These are phyloP conservation scores for Carallia brachiata DNA, from an alignment of 345 rosid species.

Conservation along the genomic window DNA sequence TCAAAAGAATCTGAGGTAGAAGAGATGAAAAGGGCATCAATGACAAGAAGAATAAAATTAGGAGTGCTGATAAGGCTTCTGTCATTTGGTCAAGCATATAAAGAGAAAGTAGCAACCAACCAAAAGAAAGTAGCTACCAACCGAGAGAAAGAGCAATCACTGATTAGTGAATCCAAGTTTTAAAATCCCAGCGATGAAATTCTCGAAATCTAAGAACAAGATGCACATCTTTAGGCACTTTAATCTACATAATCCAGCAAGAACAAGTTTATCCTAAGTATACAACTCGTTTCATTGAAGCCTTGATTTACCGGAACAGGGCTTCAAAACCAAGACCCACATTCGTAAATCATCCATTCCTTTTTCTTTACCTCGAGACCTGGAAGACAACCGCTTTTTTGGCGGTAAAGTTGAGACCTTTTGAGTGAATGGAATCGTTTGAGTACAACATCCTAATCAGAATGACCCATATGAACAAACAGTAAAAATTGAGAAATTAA, in stretches of 20 bases:
- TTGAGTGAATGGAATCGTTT: neutral
- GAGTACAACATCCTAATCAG: neutral
- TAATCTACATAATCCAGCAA: too few species aligned
- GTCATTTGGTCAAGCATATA: neutral
- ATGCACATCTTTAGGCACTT: too few species aligned
- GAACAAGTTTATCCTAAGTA: too few species aligned
- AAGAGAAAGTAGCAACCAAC: neutral
- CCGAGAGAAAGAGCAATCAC: too few species aligned
- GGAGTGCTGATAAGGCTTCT: neutral
- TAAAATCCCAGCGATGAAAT: too few species aligned
- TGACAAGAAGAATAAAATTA: too few species aligned
- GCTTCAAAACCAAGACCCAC: neutral
- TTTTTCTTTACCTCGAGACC: neutral
- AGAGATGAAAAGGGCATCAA: too few species aligned
- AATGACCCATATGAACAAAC: neutral
- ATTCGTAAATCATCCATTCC: conserved; percentile 2
- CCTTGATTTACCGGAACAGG: too few species aligned
- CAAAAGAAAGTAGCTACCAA: neutral
- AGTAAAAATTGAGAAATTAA: conserved; percentile 6
- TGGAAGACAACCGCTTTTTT: neutral
- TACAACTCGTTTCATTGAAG: too few species aligned
- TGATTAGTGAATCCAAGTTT: too few species aligned
- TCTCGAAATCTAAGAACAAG: too few species aligned
- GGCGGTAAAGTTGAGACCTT: conserved; percentile 1
- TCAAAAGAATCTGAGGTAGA: too few species aligned